Percentiles rank a stretch among this genome's conserved stretches.
Conservation (phyloP, 2,329 filamentous ascomycete genomes). For the Diplodia mutila region DNA sequence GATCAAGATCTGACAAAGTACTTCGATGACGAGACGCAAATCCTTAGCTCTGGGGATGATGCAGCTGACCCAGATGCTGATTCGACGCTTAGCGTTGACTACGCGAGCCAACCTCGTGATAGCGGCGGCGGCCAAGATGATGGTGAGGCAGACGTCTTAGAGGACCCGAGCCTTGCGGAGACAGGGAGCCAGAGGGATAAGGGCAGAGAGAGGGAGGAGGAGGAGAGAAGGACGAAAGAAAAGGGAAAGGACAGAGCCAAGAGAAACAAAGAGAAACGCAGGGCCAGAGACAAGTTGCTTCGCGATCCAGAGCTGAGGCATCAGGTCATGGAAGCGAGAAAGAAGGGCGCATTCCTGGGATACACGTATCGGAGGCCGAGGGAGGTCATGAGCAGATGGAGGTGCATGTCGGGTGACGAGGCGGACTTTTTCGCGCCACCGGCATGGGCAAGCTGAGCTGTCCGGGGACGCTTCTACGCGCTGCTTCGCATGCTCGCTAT, state of each 20-base stretch:
- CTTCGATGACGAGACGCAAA: conserved; percentile 80
- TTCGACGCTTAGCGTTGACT: not conserved
- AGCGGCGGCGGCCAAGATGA: too few species aligned
- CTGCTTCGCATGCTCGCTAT: not conserved
- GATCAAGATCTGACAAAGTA: conserved; percentile 70
- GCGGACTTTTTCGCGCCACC: not conserved
- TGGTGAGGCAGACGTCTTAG: not conserved
- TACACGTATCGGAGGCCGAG: conserved; percentile 75
- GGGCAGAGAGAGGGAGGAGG: not conserved
- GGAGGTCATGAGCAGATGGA: not conserved
- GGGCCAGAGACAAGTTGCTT: conserved; percentile 82
- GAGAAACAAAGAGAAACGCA: conserved; percentile 70
- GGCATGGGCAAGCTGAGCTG: not conserved
- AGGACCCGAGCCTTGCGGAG: not conserved
- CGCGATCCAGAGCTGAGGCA: conserved; percentile 70
- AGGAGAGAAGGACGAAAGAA: not conserved
- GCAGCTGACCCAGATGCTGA: not conserved
- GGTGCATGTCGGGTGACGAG: not conserved
- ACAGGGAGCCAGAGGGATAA: not conserved
- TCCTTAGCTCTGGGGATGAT: conserved; percentile 43
- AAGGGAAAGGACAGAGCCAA: conserved; percentile 31
- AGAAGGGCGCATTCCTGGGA: conserved; percentile 81
- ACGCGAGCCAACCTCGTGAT: not conserved
- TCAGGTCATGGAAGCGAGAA: conserved; percentile 77
- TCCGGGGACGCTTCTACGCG: not conserved